phyloP scores from a whole-genome alignment of 805 yeast species.

The Ogataea wickerhamii region DNA sequence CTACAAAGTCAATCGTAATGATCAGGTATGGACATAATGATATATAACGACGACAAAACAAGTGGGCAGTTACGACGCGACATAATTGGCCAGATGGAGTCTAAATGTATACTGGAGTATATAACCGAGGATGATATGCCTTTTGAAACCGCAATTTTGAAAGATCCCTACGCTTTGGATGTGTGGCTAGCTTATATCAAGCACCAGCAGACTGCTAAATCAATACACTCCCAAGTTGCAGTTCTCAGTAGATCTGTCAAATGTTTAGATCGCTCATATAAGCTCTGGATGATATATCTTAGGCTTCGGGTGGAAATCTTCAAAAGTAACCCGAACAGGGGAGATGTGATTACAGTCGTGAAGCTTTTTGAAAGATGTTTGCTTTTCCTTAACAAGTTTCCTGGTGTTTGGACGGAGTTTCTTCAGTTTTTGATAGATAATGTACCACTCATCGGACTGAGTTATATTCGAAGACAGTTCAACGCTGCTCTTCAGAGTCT shows the following conservation, averaged over 20 bases:
- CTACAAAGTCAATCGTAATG: no score
- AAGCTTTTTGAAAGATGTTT: conserved; percentile 47
- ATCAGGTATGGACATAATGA: no score
- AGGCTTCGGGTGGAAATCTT: conserved; percentile 33
- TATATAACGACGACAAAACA: no score
- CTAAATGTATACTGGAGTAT: conserved; percentile 5
- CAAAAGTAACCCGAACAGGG: conserved; percentile 2
- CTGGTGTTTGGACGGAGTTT: conserved; percentile 51
- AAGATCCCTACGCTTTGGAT: conserved; percentile 32
- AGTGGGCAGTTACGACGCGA: no score
- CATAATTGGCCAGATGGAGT: conserved; percentile 5
- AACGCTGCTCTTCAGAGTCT: conserved; percentile 47
- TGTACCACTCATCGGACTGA: conserved; percentile 27
- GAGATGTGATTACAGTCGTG: conserved; percentile 8
- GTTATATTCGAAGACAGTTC: conserved; percentile 41
- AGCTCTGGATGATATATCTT: conserved; percentile 53
- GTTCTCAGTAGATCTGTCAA: conserved; percentile 51
- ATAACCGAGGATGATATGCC: conserved; percentile 30
- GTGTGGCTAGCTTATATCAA: conserved; percentile 46
- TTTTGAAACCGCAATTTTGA: conserved; percentile 36
- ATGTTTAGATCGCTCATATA: conserved; percentile 42
- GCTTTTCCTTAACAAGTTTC: conserved; percentile 40
- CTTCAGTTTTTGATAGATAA: conserved; percentile 39
- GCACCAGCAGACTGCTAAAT: conserved; percentile 25
- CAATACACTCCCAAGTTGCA: conserved; percentile 38